phyloP scores from a whole-genome alignment of 2,329 filamentous ascomycete genomes.

The Diaporthe humulicola region DNA sequence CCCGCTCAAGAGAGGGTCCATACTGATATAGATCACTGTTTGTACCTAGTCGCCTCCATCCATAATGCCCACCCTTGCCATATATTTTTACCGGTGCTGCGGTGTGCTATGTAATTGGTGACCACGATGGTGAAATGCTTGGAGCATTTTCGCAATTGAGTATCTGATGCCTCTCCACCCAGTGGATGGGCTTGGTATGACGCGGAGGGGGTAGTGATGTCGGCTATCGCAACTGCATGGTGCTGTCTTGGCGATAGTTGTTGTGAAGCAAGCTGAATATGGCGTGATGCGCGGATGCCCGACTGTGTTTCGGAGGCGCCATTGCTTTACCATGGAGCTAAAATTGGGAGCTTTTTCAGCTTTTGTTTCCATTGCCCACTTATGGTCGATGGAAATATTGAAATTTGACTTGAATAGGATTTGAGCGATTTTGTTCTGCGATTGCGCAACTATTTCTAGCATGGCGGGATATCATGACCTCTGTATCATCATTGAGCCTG shows the following conservation, averaged over 20 bases:
- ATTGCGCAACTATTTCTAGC: neutral
- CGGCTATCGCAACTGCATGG: slow-evolving; percentile 4
- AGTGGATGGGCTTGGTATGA: slow-evolving; percentile 5
- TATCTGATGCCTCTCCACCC: neutral
- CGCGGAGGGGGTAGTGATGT: neutral
- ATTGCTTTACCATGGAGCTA: neutral
- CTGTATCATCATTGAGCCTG: neutral
- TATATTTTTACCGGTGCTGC: neutral
- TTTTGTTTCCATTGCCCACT: neutral
- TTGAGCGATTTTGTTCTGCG: neutral
- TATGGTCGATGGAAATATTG: neutral
- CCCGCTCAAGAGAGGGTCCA: neutral
- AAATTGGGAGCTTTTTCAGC: neutral
- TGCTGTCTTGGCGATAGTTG: neutral
- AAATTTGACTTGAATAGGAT: neutral
- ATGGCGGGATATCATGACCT: neutral
- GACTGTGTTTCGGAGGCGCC: neutral
- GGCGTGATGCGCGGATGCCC: slow-evolving; percentile 9
- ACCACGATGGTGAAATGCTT: slow-evolving; percentile 22
- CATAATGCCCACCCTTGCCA: neutral
- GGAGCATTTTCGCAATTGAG: slow-evolving; percentile 3
- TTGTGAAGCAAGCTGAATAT: slow-evolving; percentile 4
- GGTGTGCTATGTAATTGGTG: neutral
- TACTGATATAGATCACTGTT: neutral
- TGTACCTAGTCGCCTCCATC: neutral